Evolutionary conservation across 495 filamentous ascomycete species (phyloP).

Genomic region (Penicillium ucsense): DNA sequence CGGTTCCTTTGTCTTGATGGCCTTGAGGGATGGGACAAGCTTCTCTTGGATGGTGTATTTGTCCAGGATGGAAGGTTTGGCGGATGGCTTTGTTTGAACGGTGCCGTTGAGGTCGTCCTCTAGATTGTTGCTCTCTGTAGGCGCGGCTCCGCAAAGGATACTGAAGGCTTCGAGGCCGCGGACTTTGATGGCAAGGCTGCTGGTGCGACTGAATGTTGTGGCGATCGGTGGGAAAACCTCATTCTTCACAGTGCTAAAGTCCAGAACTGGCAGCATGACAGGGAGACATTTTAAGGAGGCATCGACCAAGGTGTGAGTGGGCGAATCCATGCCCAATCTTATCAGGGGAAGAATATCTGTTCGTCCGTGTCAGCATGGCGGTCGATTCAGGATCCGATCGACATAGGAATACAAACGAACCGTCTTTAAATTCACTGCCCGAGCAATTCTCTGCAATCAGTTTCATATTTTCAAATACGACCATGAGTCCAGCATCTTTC

Average conservation of each 20-base stretch:
- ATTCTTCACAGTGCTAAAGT: conserved; percentile 93
- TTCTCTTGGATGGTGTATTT: conserved; percentile 98
- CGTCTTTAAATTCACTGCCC: conserved; percentile 89
- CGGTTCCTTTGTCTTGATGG: conserved; percentile 94
- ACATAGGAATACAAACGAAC: conserved; percentile 20
- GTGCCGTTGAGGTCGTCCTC: conserved; percentile 66
- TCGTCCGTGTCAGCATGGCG: too few relatives aligned
- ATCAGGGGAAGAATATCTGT: conserved; percentile 80
- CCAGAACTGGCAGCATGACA: conserved; percentile 66
- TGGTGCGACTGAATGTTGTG: conserved; percentile 81
- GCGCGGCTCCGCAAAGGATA: conserved; percentile 70
- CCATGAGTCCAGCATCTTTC: conserved; percentile 82
- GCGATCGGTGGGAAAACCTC: conserved; percentile 90
- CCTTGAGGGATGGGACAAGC: conserved; percentile 79
- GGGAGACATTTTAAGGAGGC: conserved; percentile 67
- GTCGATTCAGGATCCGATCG: too few relatives aligned
- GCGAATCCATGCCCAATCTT: conserved; percentile 69
- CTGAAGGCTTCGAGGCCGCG: conserved; percentile 81
- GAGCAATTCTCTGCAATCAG: conserved; percentile 69
- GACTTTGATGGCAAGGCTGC: conserved; percentile 87
- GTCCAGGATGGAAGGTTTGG: conserved; percentile 70
- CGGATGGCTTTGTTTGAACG: conserved; percentile 38
- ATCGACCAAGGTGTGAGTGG: conserved; percentile 82
- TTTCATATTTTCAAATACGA: conserved; percentile 72
- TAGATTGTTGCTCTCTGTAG: conserved; percentile 26